Evolutionary conservation across 73 alveolate genomes (phyloP), one percentile per base, ranked within the genome.

Genomic region (Effrenium voratum): DNA sequence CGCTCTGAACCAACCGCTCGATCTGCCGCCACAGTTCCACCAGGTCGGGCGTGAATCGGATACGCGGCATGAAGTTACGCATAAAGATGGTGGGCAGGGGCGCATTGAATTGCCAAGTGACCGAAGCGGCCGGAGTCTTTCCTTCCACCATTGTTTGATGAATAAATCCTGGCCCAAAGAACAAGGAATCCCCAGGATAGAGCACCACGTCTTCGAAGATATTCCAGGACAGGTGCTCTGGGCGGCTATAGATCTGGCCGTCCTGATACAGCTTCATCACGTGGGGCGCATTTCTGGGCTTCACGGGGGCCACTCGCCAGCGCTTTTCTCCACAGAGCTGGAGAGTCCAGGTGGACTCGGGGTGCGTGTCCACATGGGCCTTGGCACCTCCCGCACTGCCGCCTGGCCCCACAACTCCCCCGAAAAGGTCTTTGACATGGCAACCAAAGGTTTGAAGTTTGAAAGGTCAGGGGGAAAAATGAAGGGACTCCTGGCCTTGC

Each of bases 321-420:
- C 97, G 97, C 75, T 90, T 90, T 57, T 45, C 41, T 26, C 97
- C 97, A 70, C 97, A 90, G 36, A 90, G 87, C 97, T 90, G 97
- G 57, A 90, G 44, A 44, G 88, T 90, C 97, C 97, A 90, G 46
- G 97, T 90, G 41, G 97, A 90, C 55, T 90, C 88, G 5, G 97
- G 75, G 46, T 90, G 97, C 19, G 68, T 73, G 34, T 90, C 97
- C 57, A 90, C 97, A 90, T 90, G 97, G 28, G 97, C 88, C 46
- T 90, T 90, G 49, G 97, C 97, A 22, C 97, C 97, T 43, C 44
- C 41, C 26, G 49, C 28, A 12, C 83, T 68, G 34, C 41, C 87
- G 5, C 97, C 97, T 45, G 81, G n/a, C n/a, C n/a, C n/a, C n/a
- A n/a, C n/a, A n/a, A n/a, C n/a, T n/a, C n/a, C n/a, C n/a, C n/a